A percentile compares a stretch with the other conserved stretches of the same genome.
Evolutionary conservation across 2,329 filamentous ascomycete genomes (phyloP).

Genomic region (Colletotrichum liriopes): DNA sequence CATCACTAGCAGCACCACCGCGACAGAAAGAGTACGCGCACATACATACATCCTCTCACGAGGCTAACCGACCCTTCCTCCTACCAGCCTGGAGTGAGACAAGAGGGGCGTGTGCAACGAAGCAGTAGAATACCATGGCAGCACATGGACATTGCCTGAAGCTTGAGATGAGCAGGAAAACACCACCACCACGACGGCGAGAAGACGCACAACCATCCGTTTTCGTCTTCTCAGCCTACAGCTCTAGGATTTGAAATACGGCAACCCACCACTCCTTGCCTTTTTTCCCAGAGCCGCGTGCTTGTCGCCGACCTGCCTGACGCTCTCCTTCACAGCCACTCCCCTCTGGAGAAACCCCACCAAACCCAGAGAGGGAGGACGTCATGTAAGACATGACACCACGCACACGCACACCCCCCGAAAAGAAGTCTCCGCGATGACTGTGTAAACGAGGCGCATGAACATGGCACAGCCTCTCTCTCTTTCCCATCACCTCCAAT

Average conservation of each 20-base stretch:
- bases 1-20: constrained; percentile 1
- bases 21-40: constrained; percentile 9
- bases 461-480: constrained; percentile 31
- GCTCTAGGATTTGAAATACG: constrained; percentile 16
- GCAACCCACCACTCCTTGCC: not conserved
- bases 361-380: constrained; percentile 4
- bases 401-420: constrained; percentile 6
- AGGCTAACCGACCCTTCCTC: constrained; percentile 6
- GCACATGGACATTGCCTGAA: constrained; percentile 31
- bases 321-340: not conserved
- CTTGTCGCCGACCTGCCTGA: constrained; percentile 12
- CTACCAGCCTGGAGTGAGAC: constrained; percentile 23
- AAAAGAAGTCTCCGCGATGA: constrained; percentile 2
- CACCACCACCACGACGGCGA: constrained; percentile 17
- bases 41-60: constrained; percentile 9
- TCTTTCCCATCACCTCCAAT: constrained; percentile 2
- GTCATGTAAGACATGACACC: constrained; percentile 38
- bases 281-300: constrained; percentile 24
- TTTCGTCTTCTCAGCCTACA: not conserved
- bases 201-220: not conserved
- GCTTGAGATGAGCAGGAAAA: constrained; percentile 14
- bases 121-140: constrained; percentile 5
- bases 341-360: not conserved
- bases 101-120: constrained; percentile 25
- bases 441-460: constrained; percentile 31